These are phyloP conservation scores for Candida loeiensis DNA, from an alignment of 805 yeast species.

Conservation along the genomic window DNA sequence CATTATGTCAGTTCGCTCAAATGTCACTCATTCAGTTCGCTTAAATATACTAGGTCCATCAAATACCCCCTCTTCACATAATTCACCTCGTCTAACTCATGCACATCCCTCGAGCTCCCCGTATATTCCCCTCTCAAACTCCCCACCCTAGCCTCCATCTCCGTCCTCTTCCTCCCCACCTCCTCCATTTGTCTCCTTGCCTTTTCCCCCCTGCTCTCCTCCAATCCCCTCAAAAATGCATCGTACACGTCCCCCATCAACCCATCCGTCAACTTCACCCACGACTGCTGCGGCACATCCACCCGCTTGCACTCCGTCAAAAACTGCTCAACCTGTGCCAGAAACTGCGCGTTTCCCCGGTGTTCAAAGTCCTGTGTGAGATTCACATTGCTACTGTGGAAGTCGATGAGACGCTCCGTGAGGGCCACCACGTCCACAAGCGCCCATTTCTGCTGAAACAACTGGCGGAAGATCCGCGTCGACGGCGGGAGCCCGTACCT, in stretches of 20 bases:
- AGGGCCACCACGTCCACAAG: neutral
- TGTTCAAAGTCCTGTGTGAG: slow-evolving; percentile 3
- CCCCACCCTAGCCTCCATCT: slow-evolving; percentile 9
- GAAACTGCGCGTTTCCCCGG: slow-evolving; percentile 3
- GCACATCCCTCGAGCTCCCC: slow-evolving; percentile 12
- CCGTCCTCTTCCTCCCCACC: slow-evolving; percentile 3
- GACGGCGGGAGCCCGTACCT: slow-evolving; percentile 29
- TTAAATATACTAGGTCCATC: slow-evolving; percentile 17
- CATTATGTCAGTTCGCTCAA: no score
- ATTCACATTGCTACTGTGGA: slow-evolving; percentile 2
- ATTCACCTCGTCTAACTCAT: slow-evolving; percentile 18
- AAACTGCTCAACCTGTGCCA: slow-evolving; percentile 13
- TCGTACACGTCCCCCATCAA: slow-evolving; percentile 15
- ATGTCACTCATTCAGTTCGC: no score
- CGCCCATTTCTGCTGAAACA: slow-evolving; percentile 14
- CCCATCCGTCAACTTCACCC: slow-evolving; percentile 21
- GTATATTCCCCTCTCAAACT: slow-evolving; percentile 7
- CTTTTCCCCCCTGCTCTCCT: no score
- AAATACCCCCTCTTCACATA: slow-evolving; percentile 22
- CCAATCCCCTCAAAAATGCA: slow-evolving; percentile 13
- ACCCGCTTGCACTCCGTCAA: slow-evolving; percentile 12
- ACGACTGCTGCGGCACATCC: slow-evolving; percentile 6
- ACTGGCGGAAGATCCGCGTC: slow-evolving; percentile 23
- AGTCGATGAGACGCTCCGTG: slow-evolving; percentile 3
- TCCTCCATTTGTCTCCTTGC: no score